phyloP scores from a whole-genome alignment of 176 grass and related monocot species.

The Avena atlantica region DNA sequence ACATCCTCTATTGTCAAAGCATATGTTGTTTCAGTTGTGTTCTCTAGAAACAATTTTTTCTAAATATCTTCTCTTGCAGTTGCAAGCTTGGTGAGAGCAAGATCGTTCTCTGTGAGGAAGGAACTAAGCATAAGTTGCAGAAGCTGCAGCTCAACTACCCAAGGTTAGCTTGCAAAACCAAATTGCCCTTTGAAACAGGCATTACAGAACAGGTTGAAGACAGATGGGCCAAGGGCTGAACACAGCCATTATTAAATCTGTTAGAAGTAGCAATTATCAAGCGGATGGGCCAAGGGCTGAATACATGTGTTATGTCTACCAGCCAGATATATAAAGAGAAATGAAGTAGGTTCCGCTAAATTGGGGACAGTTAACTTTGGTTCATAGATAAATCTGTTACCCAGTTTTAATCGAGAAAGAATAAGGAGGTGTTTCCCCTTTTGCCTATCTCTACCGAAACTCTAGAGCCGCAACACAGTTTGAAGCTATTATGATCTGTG shows the following conservation, averaged over 20 bases:
- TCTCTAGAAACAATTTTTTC: not conserved
- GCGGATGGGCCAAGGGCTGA: not conserved
- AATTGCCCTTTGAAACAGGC: not conserved
- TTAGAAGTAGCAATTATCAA: not conserved
- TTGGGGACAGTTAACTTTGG: not conserved
- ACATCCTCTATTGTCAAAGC: not conserved
- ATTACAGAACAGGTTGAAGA: not conserved
- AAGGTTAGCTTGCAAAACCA: slow-evolving; percentile 58
- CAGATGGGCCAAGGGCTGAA: too few relatives aligned
- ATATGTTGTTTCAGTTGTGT: slow-evolving; percentile 13
- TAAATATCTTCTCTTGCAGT: slow-evolving; percentile 46
- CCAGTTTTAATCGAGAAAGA: not conserved
- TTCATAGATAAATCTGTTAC: not conserved
- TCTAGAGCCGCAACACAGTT: not conserved
- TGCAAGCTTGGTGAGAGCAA: slow-evolving; percentile 94
- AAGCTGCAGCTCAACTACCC: slow-evolving; percentile 96
- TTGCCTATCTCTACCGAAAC: not conserved
- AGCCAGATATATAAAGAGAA: not conserved
- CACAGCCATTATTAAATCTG: not conserved
- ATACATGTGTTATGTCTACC: not conserved
- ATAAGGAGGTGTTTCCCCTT: not conserved
- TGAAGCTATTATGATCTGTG: not conserved
- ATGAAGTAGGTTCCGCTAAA: not conserved
- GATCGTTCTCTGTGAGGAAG: slow-evolving; percentile 94
- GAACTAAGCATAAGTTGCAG: slow-evolving; percentile 81